A percentile compares a stretch with the other conserved stretches of the same genome.
These are phyloP conservation scores for Colletotrichum sp. DNA, from an alignment of 2,329 filamentous ascomycete species.

Conservation along the genomic window DNA sequence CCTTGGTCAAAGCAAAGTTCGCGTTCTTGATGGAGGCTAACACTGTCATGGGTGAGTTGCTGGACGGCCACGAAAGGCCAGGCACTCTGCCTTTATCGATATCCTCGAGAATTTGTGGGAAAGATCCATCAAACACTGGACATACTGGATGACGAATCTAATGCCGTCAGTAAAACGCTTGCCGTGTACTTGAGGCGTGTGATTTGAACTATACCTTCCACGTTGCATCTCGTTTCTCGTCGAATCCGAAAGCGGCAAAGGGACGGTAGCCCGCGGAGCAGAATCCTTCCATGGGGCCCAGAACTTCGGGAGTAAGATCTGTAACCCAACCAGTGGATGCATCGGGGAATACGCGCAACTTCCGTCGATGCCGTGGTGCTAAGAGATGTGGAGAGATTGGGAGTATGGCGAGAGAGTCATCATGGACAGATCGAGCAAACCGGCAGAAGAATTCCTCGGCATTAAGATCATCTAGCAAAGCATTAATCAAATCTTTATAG, in stretches of 20 bases:
- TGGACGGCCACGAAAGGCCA: too few species aligned
- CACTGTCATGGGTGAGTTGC: too few species aligned
- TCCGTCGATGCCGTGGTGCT: not conserved
- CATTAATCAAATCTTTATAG: too few species aligned
- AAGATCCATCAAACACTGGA: not conserved
- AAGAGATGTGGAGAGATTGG: not conserved
- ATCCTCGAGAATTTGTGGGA: too few species aligned
- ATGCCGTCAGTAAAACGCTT: not conserved
- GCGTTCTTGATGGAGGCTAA: too few species aligned
- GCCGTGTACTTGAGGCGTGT: too few species aligned
- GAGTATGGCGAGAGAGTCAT: not conserved
- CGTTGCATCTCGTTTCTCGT: not conserved
- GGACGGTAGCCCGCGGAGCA: fast-evolving
- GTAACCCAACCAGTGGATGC: not conserved
- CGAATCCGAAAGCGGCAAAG: not conserved
- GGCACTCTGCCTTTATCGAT: too few species aligned
- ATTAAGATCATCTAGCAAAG: not conserved
- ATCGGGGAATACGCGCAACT: not conserved
- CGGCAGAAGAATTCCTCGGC: not conserved
- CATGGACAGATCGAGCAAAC: not conserved
- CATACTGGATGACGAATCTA: not conserved
- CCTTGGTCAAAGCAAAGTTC: too few species aligned
- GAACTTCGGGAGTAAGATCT: not conserved
- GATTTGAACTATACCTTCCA: not conserved
- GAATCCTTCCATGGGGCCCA: not conserved